Conservation (phyloP, 208 protist species). For the Naegleria lovaniensis region DNA sequence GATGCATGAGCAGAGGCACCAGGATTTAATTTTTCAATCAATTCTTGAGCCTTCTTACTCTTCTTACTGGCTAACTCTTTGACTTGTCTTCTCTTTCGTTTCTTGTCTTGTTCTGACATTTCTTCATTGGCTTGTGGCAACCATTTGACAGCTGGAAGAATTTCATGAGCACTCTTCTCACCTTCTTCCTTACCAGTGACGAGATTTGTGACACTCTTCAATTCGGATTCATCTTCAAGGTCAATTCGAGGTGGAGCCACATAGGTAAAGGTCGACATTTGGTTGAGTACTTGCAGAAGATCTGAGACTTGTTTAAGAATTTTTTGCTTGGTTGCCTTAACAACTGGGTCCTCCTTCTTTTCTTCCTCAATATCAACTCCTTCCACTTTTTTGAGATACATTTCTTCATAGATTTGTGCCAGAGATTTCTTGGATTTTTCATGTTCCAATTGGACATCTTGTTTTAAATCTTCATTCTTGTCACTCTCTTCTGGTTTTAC, state of each 20-base stretch:
- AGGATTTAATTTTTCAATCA: not conserved
- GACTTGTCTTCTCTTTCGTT: not conserved
- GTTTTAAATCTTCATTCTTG: not conserved
- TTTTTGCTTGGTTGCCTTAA: not conserved
- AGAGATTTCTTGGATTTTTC: conserved; percentile 21
- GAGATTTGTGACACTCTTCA: not conserved
- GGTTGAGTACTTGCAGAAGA: not conserved
- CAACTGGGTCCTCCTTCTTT: not conserved
- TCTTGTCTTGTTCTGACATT: not conserved
- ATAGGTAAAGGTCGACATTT: not conserved
- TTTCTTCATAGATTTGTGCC: conserved; percentile 24
- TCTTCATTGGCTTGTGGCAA: not conserved
- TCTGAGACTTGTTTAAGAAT: not conserved
- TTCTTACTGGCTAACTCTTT: not conserved
- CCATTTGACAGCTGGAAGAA: not conserved
- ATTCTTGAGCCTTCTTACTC: not conserved
- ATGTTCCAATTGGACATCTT: not conserved
- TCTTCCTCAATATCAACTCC: not conserved
- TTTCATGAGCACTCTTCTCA: not conserved
- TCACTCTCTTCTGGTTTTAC: not conserved
- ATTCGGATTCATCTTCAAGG: not conserved
- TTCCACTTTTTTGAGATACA: conserved; percentile 24
- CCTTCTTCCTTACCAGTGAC: not conserved
- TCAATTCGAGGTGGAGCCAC: not conserved
- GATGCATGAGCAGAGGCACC: not conserved